These are phyloP conservation scores for Epipyxis sp. DNA, from an alignment of 108 stramenopile species.

Conservation along the genomic window DNA sequence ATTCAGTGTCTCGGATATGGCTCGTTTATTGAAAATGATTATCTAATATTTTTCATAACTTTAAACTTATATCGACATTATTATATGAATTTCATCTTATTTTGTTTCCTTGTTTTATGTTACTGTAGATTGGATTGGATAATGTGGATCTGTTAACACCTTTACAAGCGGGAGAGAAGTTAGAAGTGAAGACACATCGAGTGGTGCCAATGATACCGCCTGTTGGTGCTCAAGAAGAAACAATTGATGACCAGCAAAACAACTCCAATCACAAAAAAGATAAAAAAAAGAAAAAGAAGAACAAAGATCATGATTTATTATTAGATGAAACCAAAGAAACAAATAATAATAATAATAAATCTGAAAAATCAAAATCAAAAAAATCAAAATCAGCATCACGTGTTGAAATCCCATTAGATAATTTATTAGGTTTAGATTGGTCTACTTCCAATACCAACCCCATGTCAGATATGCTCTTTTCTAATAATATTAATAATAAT, in stretches of 20 bases:
- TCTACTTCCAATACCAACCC: too few relatives aligned
- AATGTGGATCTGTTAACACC: slow-evolving; percentile 20
- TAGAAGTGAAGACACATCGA: slow-evolving; percentile 64
- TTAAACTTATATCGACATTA: neutral
- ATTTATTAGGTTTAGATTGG: neutral
- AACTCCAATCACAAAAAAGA: slow-evolving; percentile 49
- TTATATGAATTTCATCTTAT: too few relatives aligned
- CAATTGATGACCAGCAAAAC: slow-evolving; percentile 62
- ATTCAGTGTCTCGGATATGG: neutral
- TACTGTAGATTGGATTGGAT: neutral
- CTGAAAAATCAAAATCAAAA: neutral
- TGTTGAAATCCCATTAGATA: neutral
- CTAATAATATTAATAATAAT: too few relatives aligned
- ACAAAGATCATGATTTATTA: neutral
- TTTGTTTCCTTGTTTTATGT: too few relatives aligned
- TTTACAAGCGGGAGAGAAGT: slow-evolving; percentile 53
- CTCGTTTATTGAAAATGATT: too few relatives aligned
- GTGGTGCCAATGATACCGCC: slow-evolving; percentile 64
- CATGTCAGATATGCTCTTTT: too few relatives aligned
- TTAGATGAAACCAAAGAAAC: neutral
- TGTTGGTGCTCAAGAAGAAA: slow-evolving; percentile 72
- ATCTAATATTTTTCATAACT: neutral
- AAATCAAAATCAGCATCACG: neutral
- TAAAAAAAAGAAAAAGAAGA: slow-evolving; percentile 28
- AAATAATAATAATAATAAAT: neutral